phyloP scores from a whole-genome alignment of 2,329 filamentous ascomycete species.

The Paecilomyces variotii region DNA sequence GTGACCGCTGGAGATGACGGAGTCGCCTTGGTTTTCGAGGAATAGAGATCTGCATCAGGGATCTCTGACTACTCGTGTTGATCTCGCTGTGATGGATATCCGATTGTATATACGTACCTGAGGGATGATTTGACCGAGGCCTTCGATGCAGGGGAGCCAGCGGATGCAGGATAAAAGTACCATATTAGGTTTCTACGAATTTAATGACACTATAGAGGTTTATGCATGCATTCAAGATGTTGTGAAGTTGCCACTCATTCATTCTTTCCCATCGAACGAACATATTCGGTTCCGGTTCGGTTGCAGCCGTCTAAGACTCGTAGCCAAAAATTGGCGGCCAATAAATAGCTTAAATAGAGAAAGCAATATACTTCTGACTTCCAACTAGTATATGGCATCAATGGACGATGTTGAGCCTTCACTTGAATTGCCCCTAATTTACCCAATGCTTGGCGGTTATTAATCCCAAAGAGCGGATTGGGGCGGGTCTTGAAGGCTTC shows the following conservation, averaged over 20 bases:
- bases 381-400: not conserved
- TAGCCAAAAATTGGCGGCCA: not conserved
- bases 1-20: slow-evolving; percentile 86
- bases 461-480: not conserved
- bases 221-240: not conserved
- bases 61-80: not conserved
- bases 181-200: not conserved
- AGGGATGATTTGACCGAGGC: not conserved
- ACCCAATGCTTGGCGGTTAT: not conserved
- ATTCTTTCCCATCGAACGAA: not conserved
- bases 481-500: not conserved
- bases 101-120: not conserved
- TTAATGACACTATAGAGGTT: not conserved
- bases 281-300: not conserved
- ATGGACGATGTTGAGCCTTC: not conserved
- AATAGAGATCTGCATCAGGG: slow-evolving; percentile 11
- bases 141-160: not conserved
- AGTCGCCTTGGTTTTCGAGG: slow-evolving; percentile 39
- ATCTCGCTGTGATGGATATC: not conserved
- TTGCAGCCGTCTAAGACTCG: not conserved
- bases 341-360: not conserved
- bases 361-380: not conserved
- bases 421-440: not conserved
- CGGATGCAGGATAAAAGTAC: not conserved
- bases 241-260: not conserved